Percentiles rank a stretch among this genome's conserved stretches.
These are phyloP conservation scores for Allium cepa DNA, from an alignment of 106 monocot genomes.

Conservation along the genomic window DNA sequence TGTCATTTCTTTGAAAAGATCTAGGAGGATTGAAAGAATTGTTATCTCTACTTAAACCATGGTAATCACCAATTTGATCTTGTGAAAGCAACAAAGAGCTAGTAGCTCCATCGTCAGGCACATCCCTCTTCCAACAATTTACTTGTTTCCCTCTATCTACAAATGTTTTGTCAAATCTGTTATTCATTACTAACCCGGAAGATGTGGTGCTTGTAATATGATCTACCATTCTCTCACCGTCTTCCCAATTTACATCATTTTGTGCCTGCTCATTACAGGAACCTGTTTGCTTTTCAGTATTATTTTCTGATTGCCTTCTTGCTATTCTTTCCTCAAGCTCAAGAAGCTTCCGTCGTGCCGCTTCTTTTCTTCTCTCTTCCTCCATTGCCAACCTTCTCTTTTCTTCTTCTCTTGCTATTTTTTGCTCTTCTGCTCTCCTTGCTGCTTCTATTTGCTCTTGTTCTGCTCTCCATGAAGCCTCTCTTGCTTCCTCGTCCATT, in stretches of 20 bases:
- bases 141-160: slow-evolving; percentile 33
- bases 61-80: slow-evolving; percentile 27
- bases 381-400: slow-evolving; percentile 53
- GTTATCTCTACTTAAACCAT: slow-evolving; percentile 29
- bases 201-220: slow-evolving; percentile 30
- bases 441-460: slow-evolving; percentile 70
- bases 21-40: slow-evolving; percentile 25
- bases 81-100: slow-evolving; percentile 16
- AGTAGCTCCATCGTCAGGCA: slow-evolving; percentile 17
- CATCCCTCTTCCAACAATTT: slow-evolving; percentile 34
- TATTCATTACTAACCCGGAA: slow-evolving; percentile 44
- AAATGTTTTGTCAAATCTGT: slow-evolving; percentile 28
- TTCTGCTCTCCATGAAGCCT: slow-evolving; percentile 72
- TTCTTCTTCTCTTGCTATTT: slow-evolving; percentile 76
- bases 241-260: slow-evolving; percentile 45
- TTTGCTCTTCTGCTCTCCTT: slow-evolving; percentile 63
- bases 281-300: slow-evolving; percentile 4
- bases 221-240: slow-evolving; percentile 54
- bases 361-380: slow-evolving; percentile 92
- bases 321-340: slow-evolving; percentile 87
- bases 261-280: no score
- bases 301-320: slow-evolving; percentile 46
- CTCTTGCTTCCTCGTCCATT: slow-evolving; percentile 78
- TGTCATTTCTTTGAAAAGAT: slow-evolving; percentile 33
- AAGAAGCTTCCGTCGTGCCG: slow-evolving; percentile 68